phyloP scores from a whole-genome alignment of 768 basidiomycete genomes.

The Boletus subcaerulescens region DNA sequence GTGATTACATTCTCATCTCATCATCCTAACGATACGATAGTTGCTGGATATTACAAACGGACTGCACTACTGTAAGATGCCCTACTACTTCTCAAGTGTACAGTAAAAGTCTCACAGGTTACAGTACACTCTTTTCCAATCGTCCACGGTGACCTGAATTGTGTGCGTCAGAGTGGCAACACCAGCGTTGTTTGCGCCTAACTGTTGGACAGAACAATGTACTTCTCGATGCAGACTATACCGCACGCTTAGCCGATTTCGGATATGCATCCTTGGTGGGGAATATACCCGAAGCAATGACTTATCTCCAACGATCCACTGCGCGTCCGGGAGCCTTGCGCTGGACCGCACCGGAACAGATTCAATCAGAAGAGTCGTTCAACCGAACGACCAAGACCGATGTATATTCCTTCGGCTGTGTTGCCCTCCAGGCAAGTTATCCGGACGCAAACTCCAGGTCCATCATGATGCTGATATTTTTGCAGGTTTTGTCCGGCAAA shows the following conservation, averaged over 20 bases:
- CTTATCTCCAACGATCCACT: constrained; percentile 21
- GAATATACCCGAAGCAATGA: constrained; percentile 3
- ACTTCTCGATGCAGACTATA: constrained; percentile 19
- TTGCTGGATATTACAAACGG: constrained; percentile 14
- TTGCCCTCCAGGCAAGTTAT: constrained; percentile 23
- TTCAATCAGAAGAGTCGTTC: constrained; percentile 17
- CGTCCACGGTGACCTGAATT: constrained; percentile 21
- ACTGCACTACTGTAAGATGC: constrained; percentile 9
- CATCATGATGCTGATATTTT: too few species aligned
- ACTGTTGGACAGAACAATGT: constrained; percentile 15
- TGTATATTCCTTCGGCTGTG: constrained; percentile 28
- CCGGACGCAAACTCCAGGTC: constrained; percentile 11
- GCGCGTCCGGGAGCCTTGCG: constrained; percentile 36
- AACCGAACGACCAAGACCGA: constrained; percentile 5
- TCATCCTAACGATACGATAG: constrained; percentile 15
- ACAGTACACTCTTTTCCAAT: constrained; percentile 17
- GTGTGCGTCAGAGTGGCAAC: constrained; percentile 1
- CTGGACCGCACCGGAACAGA: constrained; percentile 39
- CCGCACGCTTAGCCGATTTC: constrained; percentile 44
- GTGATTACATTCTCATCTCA: constrained; percentile 12
- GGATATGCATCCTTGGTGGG: constrained; percentile 33
- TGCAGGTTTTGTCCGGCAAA: too few species aligned
- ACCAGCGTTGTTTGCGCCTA: background rate
- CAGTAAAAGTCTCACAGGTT: too few species aligned
- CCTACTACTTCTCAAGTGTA: background rate